These are phyloP conservation scores for Pleurotus ostreatus DNA, from an alignment of 768 basidiomycete genomes.

Conservation along the genomic window DNA sequence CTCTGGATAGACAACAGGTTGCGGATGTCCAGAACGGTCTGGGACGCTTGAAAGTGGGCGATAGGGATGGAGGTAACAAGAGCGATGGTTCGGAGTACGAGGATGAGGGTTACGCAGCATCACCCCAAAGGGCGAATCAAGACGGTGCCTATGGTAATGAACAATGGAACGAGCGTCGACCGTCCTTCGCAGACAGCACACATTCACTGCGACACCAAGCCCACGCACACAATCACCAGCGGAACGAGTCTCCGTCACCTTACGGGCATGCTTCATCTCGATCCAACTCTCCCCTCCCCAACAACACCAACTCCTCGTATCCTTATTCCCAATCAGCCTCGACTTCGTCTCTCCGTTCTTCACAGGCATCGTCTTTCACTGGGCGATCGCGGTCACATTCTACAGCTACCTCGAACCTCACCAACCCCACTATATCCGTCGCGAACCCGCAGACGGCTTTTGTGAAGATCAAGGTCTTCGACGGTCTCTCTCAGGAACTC, in stretches of 20 bases:
- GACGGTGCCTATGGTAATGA: conserved; percentile 31
- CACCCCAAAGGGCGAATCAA: conserved; percentile 33
- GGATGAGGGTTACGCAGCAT: conserved; percentile 49
- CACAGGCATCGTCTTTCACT: conserved; percentile 44
- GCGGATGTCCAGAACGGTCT: conserved; percentile 47
- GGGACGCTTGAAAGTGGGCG: conserved; percentile 42
- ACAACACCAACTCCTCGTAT: conserved; percentile 12
- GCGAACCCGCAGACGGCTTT: conserved; percentile 82
- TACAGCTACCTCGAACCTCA: conserved; percentile 46
- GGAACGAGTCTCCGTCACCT: conserved; percentile 46
- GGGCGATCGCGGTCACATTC: conserved; percentile 58
- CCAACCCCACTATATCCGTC: conserved; percentile 71
- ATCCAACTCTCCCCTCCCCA: conserved; percentile 27
- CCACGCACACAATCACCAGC: conserved; percentile 46
- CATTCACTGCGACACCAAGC: conserved; percentile 32
- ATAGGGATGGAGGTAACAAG: conserved; percentile 33
- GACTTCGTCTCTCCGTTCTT: conserved; percentile 45
- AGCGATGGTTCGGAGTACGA: conserved; percentile 70
- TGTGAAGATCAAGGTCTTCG: conserved; percentile 98
- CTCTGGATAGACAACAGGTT: conserved; percentile 32
- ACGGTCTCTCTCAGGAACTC: conserved; percentile 88
- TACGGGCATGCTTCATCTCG: conserved; percentile 33
- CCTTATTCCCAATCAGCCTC: conserved; percentile 33
- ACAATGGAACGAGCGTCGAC: conserved; percentile 23
- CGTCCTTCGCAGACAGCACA: conserved; percentile 26